These are phyloP conservation scores for Tardiomyces digboiensis DNA, from an alignment of 1,139 yeast species.

Conservation along the genomic window DNA sequence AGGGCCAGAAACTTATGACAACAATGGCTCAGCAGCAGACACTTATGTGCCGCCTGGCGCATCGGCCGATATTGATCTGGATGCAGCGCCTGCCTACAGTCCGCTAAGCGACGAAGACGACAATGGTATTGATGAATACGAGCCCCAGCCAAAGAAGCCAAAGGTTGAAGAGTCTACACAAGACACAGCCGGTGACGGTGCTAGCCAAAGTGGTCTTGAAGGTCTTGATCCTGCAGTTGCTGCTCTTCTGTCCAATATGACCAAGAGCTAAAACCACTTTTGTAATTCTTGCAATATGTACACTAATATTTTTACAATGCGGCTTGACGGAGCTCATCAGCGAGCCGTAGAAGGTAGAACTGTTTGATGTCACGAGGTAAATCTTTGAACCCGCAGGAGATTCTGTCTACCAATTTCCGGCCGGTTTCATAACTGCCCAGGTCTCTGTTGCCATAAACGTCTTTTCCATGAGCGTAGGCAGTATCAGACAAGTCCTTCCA, in stretches of 20 bases:
- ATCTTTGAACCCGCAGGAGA: slow-evolving; percentile 16
- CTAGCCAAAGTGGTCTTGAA: slow-evolving; percentile 9
- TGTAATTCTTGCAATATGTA: too few relatives aligned
- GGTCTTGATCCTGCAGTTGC: slow-evolving; percentile 25
- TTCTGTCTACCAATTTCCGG: slow-evolving; percentile 15
- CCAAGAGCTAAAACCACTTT: slow-evolving; percentile 3
- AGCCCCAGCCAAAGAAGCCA: slow-evolving; percentile 3
- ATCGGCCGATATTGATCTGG: slow-evolving; percentile 1
- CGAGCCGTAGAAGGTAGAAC: slow-evolving; percentile 22
- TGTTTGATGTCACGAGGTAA: slow-evolving; percentile 18
- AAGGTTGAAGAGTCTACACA: slow-evolving; percentile 5
- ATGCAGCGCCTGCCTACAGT: slow-evolving; percentile 1
- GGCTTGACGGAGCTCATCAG: slow-evolving; percentile 14
- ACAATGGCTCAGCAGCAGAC: too few relatives aligned
- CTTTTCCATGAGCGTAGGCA: slow-evolving; percentile 25
- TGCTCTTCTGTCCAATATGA: slow-evolving; percentile 18
- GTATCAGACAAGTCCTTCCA: slow-evolving; percentile 24
- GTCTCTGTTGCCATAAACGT: slow-evolving; percentile 30
- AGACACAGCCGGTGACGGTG: too few relatives aligned
- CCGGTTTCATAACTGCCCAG: slow-evolving; percentile 26
- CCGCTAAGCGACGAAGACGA: slow-evolving; percentile 5
- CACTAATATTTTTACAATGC: slow-evolving; percentile 1
- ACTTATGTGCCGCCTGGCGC: too few relatives aligned
- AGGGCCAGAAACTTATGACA: slow-evolving; percentile 4
- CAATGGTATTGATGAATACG: slow-evolving; percentile 3